These are phyloP conservation scores for Paradendryphiella salina DNA, from an alignment of 2,329 filamentous ascomycete species.

Conservation along the genomic window DNA sequence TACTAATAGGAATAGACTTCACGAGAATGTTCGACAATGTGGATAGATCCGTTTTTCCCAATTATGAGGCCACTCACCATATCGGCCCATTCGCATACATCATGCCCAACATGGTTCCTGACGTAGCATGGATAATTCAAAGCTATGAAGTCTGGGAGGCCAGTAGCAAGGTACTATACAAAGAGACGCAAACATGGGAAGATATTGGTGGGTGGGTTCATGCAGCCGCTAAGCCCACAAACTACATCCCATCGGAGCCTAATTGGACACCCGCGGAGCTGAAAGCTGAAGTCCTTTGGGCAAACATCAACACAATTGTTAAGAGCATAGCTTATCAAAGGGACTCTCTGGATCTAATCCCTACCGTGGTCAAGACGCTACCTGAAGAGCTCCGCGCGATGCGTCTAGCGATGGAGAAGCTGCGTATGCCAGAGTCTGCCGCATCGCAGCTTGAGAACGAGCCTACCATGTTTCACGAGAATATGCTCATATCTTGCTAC, in stretches of 20 bases:
- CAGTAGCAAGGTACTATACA: slow-evolving; percentile 19
- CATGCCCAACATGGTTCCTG: slow-evolving; percentile 20
- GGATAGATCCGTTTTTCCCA: slow-evolving; percentile 33
- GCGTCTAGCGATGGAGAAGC: slow-evolving; percentile 17
- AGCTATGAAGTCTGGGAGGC: slow-evolving; percentile 12
- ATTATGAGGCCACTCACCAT: slow-evolving; percentile 19
- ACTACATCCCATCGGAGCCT: not conserved
- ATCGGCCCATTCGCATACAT: slow-evolving; percentile 13
- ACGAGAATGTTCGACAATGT: slow-evolving; percentile 31
- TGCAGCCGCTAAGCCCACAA: not conserved
- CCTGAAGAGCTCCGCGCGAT: slow-evolving; percentile 7
- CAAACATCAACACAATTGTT: not conserved
- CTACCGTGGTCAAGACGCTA: not conserved
- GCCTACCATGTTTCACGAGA: slow-evolving; percentile 27
- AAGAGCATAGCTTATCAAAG: not conserved
- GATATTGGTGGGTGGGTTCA: not conserved
- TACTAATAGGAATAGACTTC: slow-evolving; percentile 25
- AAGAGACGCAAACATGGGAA: slow-evolving; percentile 3
- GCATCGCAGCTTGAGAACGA: slow-evolving; percentile 17
- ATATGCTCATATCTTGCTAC: slow-evolving; percentile 30
- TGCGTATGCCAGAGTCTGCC: slow-evolving; percentile 11
- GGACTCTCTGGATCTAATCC: not conserved
- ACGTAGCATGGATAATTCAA: slow-evolving; percentile 11
- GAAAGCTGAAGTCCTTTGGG: not conserved
- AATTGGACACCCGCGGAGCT: slow-evolving; percentile 7